Conservation (phyloP, 2,329 filamentous ascomycete genomes). For the Alternaria sp. region DNA sequence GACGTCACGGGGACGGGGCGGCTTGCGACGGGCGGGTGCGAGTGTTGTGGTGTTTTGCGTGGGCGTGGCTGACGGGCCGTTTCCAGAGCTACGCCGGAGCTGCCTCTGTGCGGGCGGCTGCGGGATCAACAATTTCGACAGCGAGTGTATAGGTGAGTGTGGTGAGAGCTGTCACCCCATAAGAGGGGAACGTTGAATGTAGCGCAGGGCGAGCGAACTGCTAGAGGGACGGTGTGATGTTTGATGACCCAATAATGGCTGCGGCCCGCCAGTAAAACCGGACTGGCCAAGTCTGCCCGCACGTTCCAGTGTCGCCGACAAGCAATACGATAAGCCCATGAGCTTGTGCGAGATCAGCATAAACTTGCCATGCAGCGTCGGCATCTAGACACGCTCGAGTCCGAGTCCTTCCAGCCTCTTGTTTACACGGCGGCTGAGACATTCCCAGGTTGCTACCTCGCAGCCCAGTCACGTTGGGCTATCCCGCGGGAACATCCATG, state of each 20-base stretch:
- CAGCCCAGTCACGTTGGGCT: conserved; percentile 1
- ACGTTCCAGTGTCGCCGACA: conserved; percentile 6
- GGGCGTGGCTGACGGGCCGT: conserved; percentile 5
- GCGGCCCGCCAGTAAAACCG: conserved; percentile 5
- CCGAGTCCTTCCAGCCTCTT: conserved; percentile 13
- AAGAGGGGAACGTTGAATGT: conserved; percentile 2
- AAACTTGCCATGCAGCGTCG: not conserved
- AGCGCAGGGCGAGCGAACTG: conserved; percentile 3
- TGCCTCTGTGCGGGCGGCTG: not conserved
- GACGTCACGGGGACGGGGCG: conserved; percentile 12
- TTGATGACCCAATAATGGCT: conserved; percentile 15
- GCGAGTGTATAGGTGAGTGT: conserved; percentile 17
- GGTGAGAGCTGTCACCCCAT: conserved; percentile 12
- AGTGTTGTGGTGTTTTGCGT: conserved; percentile 11
- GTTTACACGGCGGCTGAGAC: conserved; percentile 4
- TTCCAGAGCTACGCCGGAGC: conserved; percentile 10
- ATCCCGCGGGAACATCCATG: conserved; percentile 11
- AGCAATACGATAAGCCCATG: conserved; percentile 10
- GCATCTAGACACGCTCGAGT: not conserved
- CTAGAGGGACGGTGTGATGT: conserved; percentile 7
- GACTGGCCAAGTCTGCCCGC: conserved; percentile 2
- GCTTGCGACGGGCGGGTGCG: not conserved
- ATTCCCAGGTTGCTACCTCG: not conserved
- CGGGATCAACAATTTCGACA: not conserved
- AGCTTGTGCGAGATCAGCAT: conserved; percentile 1